Base-by-base conservation (phyloP, 1,284 basidiomycete species). In the Tremellales sp. region DNA sequence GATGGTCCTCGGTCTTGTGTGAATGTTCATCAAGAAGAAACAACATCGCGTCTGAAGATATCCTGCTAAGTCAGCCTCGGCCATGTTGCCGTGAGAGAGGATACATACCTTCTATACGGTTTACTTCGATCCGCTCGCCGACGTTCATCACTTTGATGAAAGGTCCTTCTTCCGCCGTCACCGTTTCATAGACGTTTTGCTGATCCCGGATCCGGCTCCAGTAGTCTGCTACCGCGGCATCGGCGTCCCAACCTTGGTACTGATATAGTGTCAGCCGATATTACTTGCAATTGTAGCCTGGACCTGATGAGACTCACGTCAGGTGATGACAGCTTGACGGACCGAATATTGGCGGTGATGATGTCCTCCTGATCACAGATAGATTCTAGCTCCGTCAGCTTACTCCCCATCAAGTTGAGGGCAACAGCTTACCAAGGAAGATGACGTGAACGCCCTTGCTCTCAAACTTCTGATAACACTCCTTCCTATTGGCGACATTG, bases 101-200 rank as follows among this genome's bases (percentile, higher is more conserved):
- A 7, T 19, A 56, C 62, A 54, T 37, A 68, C 72, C 73, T 51
- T 71, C 57, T 57, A 86, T 74, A 58, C 88, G 85, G 62, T 94
- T 92, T 42, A 92, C 82, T 77, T 89, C 86, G 53, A 96, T 92
- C 67, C 88, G 87, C 74, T 96, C 91, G 44, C 91, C 92, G 13
- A 97, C 92, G 70, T 99, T 97, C 73, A 92, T 82, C 61, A 98
- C 91, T 65, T 93, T 91, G 70, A 99, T 94, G 68, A 85, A 97
- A 1, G 94, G 91, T 79, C 87, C 91, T 42, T 83, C 84, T 10
- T 82, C 71, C 15, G 61, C 72, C 5, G 64, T 69, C 36, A 75
- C 70, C 3, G 68, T 69, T 27, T 98, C 85, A 68, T 98, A 98
- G 43, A 86, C 80, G 51, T 80, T 79, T 69, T 94, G 91, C 64